A percentile compares a stretch with the other conserved stretches of the same genome.
Evolutionary conservation across 768 basidiomycete species (phyloP).

Genomic region (Rhodotorula paludigena): DNA sequence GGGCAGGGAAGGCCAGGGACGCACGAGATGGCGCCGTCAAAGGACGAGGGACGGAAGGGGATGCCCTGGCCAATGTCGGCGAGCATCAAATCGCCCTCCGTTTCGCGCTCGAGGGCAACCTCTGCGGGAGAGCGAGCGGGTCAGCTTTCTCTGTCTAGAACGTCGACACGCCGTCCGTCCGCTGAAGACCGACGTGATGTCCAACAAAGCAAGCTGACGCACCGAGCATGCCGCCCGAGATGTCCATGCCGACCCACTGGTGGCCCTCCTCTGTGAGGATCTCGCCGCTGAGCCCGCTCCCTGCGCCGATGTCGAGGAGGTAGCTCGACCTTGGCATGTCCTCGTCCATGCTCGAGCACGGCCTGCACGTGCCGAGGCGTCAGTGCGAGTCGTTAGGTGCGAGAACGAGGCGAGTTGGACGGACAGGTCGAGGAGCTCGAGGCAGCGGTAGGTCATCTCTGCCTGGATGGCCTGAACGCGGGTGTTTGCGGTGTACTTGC

Average conservation of each 20-base stretch:
- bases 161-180: not conserved
- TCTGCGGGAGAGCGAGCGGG: conserved; percentile 53
- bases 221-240: conserved; percentile 97
- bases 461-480: conserved; percentile 95
- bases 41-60: conserved; percentile 91
- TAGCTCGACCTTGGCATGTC: conserved; percentile 64
- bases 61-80: conserved; percentile 98
- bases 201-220: conserved; percentile 44
- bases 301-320: conserved; percentile 92
- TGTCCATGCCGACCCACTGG: conserved; percentile 87
- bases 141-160: not conserved
- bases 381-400: too few species aligned
- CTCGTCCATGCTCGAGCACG: conserved; percentile 11
- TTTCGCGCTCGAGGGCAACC: conserved; percentile 89
- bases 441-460: conserved; percentile 91
- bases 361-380: not conserved
- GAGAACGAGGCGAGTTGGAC: conserved; percentile 1
- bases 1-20: conserved; percentile 33
- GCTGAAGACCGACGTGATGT: not conserved
- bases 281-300: conserved; percentile 92
- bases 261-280: conserved; percentile 92
- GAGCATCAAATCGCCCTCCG: conserved; percentile 90
- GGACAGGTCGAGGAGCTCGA: conserved; percentile 81
- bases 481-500: conserved; percentile 97
- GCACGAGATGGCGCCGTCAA: conserved; percentile 95